Conservation (phyloP, 371 early-diverging fungal species). For the Capillidium rhysosporum region DNA sequence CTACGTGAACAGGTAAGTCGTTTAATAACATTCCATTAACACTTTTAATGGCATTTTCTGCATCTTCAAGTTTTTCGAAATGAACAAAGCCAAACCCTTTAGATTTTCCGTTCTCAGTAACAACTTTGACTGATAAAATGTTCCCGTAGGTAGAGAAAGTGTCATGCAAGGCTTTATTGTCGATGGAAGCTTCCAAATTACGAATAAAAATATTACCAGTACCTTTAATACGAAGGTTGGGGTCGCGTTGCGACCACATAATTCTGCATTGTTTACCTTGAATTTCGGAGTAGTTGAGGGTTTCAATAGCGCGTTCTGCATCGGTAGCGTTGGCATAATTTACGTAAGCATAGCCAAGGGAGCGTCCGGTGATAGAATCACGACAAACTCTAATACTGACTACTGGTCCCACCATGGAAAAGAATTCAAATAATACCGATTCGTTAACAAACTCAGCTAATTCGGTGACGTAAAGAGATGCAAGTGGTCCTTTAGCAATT, state of each 20-base stretch:
- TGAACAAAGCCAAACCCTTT: constrained; percentile 99
- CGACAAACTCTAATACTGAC: constrained; percentile 95
- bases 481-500: constrained; percentile 6
- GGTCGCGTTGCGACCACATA: constrained; percentile 99
- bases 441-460: constrained; percentile 89
- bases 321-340: constrained; percentile 73
- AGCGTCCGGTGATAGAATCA: constrained; percentile 92
- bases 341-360: constrained; percentile 95
- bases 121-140: constrained; percentile 98
- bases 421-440: constrained; percentile 91
- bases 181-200: constrained; percentile 91
- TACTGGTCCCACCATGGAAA: constrained; percentile 88
- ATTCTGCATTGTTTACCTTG: constrained; percentile 92
- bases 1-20: constrained; percentile 83
- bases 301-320: constrained; percentile 85
- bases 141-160: constrained; percentile 97
- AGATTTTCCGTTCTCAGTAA: constrained; percentile 66
- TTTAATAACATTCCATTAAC: constrained; percentile 98
- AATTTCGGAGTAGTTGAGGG: constrained; percentile 84
- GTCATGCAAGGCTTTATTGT: constrained; percentile 97
- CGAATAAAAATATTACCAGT: constrained; percentile 99
- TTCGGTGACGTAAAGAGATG: constrained; percentile 79
- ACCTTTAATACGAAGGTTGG: constrained; percentile 80
- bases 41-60: constrained; percentile 88
- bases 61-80: constrained; percentile 89